Evolutionary conservation across 2,329 filamentous ascomycete genomes (phyloP), one percentile per base, ranked within the genome.

Genomic region (Curvularia hawaiiensis): DNA sequence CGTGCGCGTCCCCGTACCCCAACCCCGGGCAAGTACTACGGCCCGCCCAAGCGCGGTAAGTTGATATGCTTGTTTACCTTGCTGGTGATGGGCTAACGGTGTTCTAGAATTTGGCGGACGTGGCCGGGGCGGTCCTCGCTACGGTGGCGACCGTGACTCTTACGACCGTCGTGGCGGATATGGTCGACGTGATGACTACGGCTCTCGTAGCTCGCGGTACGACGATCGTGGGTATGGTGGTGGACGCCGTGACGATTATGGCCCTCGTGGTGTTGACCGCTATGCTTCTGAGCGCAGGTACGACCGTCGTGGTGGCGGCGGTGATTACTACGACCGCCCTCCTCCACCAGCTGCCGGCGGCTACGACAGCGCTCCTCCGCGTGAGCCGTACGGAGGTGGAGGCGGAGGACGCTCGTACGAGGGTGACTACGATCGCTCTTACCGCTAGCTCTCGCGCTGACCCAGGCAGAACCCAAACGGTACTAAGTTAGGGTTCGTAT

Each of bases 21-120:
- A 35, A 99, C 95, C 56, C 95, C 95, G 48, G 95, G 95, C 81
- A 98, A 98, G 83, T 99, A 99, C 85, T 98, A 97, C 75, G 95
- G 95, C 51, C 95, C 95, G 61, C 95, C 95, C 64, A 99, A 99
- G 88, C 87, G 95, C 84, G 93, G 93, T 95, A 82, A 83, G 90
- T 66, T 7, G 16, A 9, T 38, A 22, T 47, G 31, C 16, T 45
- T 55, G 33, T 18, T 46, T 38, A 12, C 22, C 20, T 38, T 6
- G 40, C 22, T 12, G 20, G 20, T 49, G 40, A 35, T 51, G 59
- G 33, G 50, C 67, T 63, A 54, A 67, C 57, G 63, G 39, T 9
- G 28, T 50, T 9, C 65, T 75, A 77, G 82, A 83, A 65, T 79
- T 79, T 7, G 56, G 56, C 69, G 76, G 64, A 43, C 56, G 79